Percentiles rank a stretch among this genome's conserved stretches.
Evolutionary conservation across 2,329 filamentous ascomycete genomes (phyloP).

Genomic region (Fusarium globosum): DNA sequence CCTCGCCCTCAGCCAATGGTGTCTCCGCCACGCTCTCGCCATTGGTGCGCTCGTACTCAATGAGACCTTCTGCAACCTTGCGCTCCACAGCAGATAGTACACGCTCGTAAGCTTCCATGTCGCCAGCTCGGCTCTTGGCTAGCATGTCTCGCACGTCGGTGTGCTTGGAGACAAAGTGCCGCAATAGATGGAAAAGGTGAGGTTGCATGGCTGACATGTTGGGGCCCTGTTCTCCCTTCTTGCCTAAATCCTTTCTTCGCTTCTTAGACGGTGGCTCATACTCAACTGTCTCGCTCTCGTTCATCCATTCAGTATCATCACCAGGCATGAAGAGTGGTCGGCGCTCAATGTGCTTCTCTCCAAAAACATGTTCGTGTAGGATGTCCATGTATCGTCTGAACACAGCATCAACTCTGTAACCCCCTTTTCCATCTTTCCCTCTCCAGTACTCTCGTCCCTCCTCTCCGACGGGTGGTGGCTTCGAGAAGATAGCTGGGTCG

Average conservation of each 20-base stretch:
- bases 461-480: constrained; percentile 69
- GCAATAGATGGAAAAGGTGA: constrained; percentile 91
- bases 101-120: constrained; percentile 80
- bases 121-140: constrained; percentile 73
- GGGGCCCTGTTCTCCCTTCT: constrained; percentile 56
- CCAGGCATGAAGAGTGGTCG: constrained; percentile 79
- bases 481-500: constrained; percentile 87
- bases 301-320: constrained; percentile 61
- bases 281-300: constrained; percentile 46
- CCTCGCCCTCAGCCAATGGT: constrained; percentile 45
- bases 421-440: constrained; percentile 80
- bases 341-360: constrained; percentile 71
- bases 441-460: constrained; percentile 89
- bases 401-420: constrained; percentile 89
- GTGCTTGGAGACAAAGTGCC: constrained; percentile 82
- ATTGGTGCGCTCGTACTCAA: constrained; percentile 70
- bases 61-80: constrained; percentile 76
- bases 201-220: constrained; percentile 88
- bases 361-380: constrained; percentile 80
- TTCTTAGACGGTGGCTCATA: constrained; percentile 66
- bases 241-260: constrained; percentile 55
- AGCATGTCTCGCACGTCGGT: constrained; percentile 89
- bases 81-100: constrained; percentile 80
- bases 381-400: constrained; percentile 92
- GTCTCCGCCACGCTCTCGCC: constrained; percentile 61